Evolutionary conservation across 176 grass and related monocot genomes (phyloP), one percentile per base, ranked within the genome.

Genomic region (Oryza glumipatula): DNA sequence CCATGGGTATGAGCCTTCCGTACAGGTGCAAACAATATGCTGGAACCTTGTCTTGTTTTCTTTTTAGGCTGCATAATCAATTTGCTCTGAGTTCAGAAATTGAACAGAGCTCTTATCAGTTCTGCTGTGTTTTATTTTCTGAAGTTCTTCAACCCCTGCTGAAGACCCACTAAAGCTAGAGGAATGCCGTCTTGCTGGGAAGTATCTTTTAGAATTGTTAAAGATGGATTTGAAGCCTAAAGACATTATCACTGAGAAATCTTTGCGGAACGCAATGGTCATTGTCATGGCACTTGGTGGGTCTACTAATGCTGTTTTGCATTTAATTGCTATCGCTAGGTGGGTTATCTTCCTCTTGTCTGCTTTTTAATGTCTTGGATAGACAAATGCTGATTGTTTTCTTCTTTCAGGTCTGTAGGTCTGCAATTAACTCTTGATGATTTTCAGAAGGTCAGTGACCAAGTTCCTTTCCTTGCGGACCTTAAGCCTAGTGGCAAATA

Each of bases 271-370:
- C 46, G 96, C 96, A 47, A 98, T 98, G 96, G 96, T 98, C 83
- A 90, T 95, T 71, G 90, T 98, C 74, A 98, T 98, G 91, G 96
- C 93, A 70, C 83, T 98, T 61, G 96, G 96, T 80, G 96, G 96
- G 26, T 98, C 96, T 60, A 98, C 96, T 60, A 98, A 98, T 89
- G 96, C 96, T 64, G 96, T 98, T 17, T 77, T 98, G 67, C 96
- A 98, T 94, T 92, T 98, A 87, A 98, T 98, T 90, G 96, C 96
- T 61, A 95, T 98, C 80, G 93, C 96, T 73, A 88, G 93, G 96
- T 98, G 69, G 71, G 89, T 82, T 65, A 44, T 68, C 51, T 46
- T 67, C 39, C 80, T 78, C 28, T 67, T 63, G n/a, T 48, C 11
- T 65, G 23, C 48, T 48, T 52, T 52, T 16, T 70, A 67, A n/a